Conservation (phyloP, 2,329 filamentous ascomycete species). For the Monilinia polystroma region DNA sequence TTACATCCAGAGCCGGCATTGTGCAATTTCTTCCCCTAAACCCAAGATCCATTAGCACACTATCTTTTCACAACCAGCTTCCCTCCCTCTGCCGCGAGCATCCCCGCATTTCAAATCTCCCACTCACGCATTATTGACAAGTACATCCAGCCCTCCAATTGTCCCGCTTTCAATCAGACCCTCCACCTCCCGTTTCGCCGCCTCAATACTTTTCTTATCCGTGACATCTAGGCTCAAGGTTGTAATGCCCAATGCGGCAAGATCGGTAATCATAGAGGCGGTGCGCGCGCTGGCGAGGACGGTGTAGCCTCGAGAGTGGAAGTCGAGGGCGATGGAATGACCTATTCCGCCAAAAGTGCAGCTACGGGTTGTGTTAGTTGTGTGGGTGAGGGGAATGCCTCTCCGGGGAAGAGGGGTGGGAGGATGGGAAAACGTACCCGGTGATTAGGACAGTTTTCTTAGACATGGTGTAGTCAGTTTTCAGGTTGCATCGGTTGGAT, state of each 20-base stretch:
- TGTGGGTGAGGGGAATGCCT: not conserved
- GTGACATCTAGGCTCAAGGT: slow-evolving; percentile 47
- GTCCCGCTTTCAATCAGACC: slow-evolving; percentile 48
- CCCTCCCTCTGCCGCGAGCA: too few species aligned
- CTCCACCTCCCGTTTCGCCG: slow-evolving; percentile 34
- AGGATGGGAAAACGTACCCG: not conserved
- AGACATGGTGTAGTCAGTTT: not conserved
- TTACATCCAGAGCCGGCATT: slow-evolving; percentile 39
- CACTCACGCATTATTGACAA: slow-evolving; percentile 81
- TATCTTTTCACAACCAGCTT: not conserved
- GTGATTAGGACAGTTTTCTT: slow-evolving; percentile 14
- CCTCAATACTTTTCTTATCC: slow-evolving; percentile 28
- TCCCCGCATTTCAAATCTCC: not conserved
- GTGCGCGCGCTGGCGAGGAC: slow-evolving; percentile 47
- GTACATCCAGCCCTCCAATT: slow-evolving; percentile 69
- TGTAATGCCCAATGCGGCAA: slow-evolving; percentile 39
- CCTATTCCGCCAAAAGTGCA: slow-evolving; percentile 43
- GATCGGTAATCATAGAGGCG: slow-evolving; percentile 39
- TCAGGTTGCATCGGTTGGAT: too few species aligned
- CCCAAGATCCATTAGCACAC: not conserved
- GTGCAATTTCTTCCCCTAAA: slow-evolving; percentile 33
- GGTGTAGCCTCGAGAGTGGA: slow-evolving; percentile 41
- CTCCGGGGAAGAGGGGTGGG: not conserved
- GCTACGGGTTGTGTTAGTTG: slow-evolving; percentile 20
- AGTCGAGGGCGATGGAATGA: slow-evolving; percentile 44